phyloP scores from a whole-genome alignment of 2,329 filamentous ascomycete genomes.

The Xylariaceae sp. region DNA sequence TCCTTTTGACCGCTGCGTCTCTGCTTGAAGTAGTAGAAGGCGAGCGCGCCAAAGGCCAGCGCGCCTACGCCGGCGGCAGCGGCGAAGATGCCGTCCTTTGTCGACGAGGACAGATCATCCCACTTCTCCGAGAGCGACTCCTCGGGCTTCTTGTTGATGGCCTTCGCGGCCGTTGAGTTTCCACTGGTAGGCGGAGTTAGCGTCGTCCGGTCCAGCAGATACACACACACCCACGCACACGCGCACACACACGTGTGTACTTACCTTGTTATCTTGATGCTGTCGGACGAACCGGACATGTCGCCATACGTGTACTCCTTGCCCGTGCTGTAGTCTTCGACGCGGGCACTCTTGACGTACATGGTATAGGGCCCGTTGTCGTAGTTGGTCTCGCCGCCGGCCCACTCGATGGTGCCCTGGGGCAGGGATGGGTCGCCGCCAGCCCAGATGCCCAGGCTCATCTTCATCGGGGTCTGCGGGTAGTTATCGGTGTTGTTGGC shows the following conservation, averaged over 20 bases:
- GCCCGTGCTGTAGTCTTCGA: conserved; percentile 53
- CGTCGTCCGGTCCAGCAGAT: no score
- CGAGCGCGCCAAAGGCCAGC: conserved; percentile 23
- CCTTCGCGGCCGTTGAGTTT: conserved; percentile 47
- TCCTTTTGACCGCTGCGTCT: conserved; percentile 45
- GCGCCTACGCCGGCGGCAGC: conserved; percentile 36
- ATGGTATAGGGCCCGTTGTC: conserved; percentile 61
- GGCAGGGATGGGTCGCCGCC: conserved; percentile 49
- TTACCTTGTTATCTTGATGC: conserved; percentile 52
- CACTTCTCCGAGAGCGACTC: conserved; percentile 46
- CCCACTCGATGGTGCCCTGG: conserved; percentile 58
- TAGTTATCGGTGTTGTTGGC: conserved; percentile 56
- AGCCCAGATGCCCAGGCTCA: conserved; percentile 61
- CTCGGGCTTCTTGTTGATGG: conserved; percentile 29
- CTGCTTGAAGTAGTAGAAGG: conserved; percentile 50
- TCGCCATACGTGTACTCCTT: conserved; percentile 61
- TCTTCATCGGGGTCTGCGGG: conserved; percentile 69
- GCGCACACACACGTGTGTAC: no score
- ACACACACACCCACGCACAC: no score
- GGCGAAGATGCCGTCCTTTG: conserved; percentile 48
- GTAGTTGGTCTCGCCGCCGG: conserved; percentile 63
- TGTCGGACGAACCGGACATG: conserved; percentile 52
- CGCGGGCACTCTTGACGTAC: conserved; percentile 54
- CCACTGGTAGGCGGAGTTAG: conserved; percentile 31
- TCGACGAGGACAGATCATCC: conserved; percentile 38